Evolutionary conservation across 2,329 filamentous ascomycete genomes (phyloP).

Genomic region (Venturia nashicola): DNA sequence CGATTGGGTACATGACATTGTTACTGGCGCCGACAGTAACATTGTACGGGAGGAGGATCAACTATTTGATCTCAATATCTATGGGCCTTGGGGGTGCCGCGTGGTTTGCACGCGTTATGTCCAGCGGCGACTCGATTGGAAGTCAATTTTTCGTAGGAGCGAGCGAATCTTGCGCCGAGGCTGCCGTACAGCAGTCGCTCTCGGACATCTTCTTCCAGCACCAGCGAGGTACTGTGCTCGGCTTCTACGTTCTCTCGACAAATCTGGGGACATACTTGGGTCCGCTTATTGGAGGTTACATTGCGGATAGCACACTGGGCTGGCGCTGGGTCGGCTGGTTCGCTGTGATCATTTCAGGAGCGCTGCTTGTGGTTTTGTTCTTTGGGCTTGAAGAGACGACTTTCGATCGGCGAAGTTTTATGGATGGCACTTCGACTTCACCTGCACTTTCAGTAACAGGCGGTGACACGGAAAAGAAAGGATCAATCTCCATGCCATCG

Average conservation of each 20-base stretch:
- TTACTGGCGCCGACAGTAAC: conserved; percentile 41
- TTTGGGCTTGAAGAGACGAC: conserved; percentile 43
- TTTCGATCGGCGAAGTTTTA: conserved; percentile 32
- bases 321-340: conserved; percentile 46
- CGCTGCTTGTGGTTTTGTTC: conserved; percentile 35
- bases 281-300: conserved; percentile 40
- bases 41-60: conserved; percentile 41
- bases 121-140: conserved; percentile 37
- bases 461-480: conserved; percentile 2
- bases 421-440: conserved; percentile 11
- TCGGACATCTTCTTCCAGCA: conserved; percentile 48
- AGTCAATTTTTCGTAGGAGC: conserved; percentile 46
- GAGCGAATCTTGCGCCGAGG: conserved; percentile 44
- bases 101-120: conserved; percentile 38
- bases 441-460: neutral
- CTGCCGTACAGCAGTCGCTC: conserved; percentile 43
- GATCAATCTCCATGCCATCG: neutral
- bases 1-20: conserved; percentile 44
- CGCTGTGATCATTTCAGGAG: conserved; percentile 36
- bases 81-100: conserved; percentile 39
- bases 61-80: conserved; percentile 41
- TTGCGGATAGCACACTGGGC: conserved; percentile 32
- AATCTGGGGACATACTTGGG: conserved; percentile 45
- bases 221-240: conserved; percentile 41
- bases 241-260: conserved; percentile 43